These are phyloP conservation scores for Paramecium sexaurelia DNA, from an alignment of 73 alveolate genomes.

Conservation along the genomic window DNA sequence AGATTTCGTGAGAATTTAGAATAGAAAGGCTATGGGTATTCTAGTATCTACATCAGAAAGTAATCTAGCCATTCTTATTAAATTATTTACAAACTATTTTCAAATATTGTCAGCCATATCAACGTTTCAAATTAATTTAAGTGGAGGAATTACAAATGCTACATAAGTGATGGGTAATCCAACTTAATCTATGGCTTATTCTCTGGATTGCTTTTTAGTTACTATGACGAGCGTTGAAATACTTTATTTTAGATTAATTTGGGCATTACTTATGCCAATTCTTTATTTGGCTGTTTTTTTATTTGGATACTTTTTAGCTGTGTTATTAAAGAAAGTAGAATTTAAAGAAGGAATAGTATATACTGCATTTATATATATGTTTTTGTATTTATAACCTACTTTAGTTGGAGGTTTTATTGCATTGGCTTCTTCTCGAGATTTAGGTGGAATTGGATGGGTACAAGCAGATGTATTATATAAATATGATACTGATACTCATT, in stretches of 20 bases:
- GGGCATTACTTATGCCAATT: constrained; percentile 54
- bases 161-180: constrained; percentile 41
- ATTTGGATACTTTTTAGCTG: not conserved
- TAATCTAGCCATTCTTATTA: constrained; percentile 43
- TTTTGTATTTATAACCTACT: constrained; percentile 22
- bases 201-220: constrained; percentile 51
- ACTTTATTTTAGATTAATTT: constrained; percentile 30
- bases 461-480: constrained; percentile 43
- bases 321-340: not conserved
- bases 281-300: constrained; percentile 31
- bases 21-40: not conserved
- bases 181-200: constrained; percentile 49
- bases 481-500: constrained; percentile 33
- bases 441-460: not conserved
- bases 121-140: constrained; percentile 9
- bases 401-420: constrained; percentile 46
- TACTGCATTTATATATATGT: constrained; percentile 41
- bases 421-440: constrained; percentile 12
- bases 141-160: not conserved
- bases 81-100: constrained; percentile 42
- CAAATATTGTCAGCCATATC: constrained; percentile 21
- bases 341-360: constrained; percentile 35
- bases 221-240: not conserved
- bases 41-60: not conserved
- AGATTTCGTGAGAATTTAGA: not conserved